Evolutionary conservation across 495 filamentous ascomycete species (phyloP).

Genomic region (Penicillium cosmopolitanum): DNA sequence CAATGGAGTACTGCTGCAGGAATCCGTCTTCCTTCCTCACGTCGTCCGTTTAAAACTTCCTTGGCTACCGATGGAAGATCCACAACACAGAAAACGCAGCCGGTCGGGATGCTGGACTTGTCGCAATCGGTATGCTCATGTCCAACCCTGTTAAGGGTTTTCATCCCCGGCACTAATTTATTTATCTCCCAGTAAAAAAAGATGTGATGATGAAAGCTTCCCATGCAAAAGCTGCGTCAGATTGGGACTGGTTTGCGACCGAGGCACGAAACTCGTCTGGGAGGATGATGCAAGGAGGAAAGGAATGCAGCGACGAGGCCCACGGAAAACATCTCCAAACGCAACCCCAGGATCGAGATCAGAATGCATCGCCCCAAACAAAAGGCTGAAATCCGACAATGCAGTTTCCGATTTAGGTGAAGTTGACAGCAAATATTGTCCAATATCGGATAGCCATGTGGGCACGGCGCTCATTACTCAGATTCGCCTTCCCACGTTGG

Average conservation of each 20-base stretch:
- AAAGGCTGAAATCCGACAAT: neutral
- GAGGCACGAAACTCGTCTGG: slow-evolving; percentile 7
- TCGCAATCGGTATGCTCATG: slow-evolving; percentile 7
- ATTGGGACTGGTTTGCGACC: slow-evolving; percentile 8
- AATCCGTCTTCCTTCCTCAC: too few species aligned
- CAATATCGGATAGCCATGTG: neutral
- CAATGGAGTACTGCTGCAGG: too few species aligned
- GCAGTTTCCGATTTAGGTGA: neutral
- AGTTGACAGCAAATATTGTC: neutral
- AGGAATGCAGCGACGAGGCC: slow-evolving; percentile 14
- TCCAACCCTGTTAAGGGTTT: neutral
- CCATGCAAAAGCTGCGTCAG: slow-evolving; percentile 6
- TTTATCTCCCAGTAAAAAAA: slow-evolving; percentile 6
- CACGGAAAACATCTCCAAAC: neutral
- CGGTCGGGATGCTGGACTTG: slow-evolving; percentile 18
- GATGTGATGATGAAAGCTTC: slow-evolving; percentile 3
- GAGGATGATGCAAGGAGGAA: slow-evolving; percentile 11
- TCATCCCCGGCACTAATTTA: neutral
- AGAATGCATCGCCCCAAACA: neutral
- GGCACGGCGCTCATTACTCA: neutral
- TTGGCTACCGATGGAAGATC: neutral
- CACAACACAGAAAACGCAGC: neutral
- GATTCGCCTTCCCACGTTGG: neutral
- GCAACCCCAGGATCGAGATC: neutral
- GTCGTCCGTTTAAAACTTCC: too few species aligned